Evolutionary conservation across 306 rosid species (phyloP).

Genomic region (Lithocarpus polystachyus): DNA sequence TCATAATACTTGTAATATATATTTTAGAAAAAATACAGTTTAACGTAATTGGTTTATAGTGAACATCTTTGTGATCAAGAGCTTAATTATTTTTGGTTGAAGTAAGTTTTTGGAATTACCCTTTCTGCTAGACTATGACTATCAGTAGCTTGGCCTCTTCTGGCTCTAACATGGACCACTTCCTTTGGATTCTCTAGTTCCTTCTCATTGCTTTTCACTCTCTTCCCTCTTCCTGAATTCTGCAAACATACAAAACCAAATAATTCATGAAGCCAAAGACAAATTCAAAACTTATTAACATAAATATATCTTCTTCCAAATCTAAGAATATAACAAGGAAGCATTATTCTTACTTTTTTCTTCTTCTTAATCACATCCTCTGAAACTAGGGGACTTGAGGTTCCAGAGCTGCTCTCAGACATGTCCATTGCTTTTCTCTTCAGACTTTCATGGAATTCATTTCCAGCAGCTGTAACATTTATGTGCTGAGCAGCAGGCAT

Average conservation of each 20-base stretch:
- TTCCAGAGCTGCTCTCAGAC: constrained; percentile 57
- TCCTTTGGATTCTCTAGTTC: constrained; percentile 67
- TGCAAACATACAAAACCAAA: constrained; percentile 27
- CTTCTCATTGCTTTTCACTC: constrained; percentile 43
- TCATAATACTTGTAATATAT: not conserved
- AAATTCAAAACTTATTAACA: not conserved
- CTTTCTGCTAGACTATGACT: constrained; percentile 98
- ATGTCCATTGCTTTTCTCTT: constrained; percentile 58
- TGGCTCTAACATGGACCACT: constrained; percentile 96
- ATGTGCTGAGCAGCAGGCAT: constrained; percentile 22
- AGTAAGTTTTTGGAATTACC: constrained; percentile 36
- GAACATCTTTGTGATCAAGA: not conserved
- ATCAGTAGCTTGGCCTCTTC: constrained; percentile 98
- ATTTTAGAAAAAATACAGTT: not conserved
- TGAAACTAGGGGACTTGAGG: constrained; percentile 59
- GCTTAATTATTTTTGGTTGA: too few relatives aligned
- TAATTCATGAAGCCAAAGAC: not conserved
- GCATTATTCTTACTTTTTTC: constrained; percentile 37
- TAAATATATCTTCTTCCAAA: not conserved
- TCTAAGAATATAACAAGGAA: not conserved
- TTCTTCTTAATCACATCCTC: constrained; percentile 46
- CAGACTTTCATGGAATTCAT: constrained; percentile 38
- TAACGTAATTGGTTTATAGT: not conserved
- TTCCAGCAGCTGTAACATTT: constrained; percentile 28
- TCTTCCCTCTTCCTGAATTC: constrained; percentile 68